phyloP scores from a whole-genome alignment of 1,139 yeast species.

The Pichia norvegensis region DNA sequence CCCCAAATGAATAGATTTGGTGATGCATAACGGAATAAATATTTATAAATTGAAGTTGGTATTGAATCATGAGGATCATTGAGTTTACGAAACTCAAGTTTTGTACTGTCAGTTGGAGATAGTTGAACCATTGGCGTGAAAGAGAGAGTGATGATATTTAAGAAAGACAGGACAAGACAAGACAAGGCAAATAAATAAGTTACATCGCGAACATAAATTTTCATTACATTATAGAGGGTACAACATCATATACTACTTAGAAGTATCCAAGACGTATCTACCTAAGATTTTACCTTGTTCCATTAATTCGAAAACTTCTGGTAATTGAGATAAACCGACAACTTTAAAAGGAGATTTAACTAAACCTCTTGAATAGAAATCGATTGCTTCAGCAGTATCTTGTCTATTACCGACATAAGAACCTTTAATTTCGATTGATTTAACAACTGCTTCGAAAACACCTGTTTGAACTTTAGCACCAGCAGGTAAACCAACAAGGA shows the following conservation, averaged over 20 bases:
- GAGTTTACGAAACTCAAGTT: conserved; percentile 16
- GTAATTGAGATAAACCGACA: conserved; percentile 60
- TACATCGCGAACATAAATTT: background rate
- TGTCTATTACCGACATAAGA: conserved; percentile 78
- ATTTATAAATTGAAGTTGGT: conserved; percentile 14
- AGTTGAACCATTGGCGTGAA: conserved; percentile 12
- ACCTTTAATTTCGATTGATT: conserved; percentile 56
- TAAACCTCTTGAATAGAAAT: conserved; percentile 63
- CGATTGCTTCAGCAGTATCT: conserved; percentile 69
- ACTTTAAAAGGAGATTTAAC: conserved; percentile 62
- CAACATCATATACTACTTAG: conserved; percentile 31
- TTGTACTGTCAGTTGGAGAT: conserved; percentile 7
- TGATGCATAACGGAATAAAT: conserved; percentile 21
- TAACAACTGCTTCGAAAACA: conserved; percentile 59
- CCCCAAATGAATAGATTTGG: conserved; percentile 26
- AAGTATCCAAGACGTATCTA: conserved; percentile 68
- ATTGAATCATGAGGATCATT: conserved; percentile 22
- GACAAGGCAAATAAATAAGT: background rate
- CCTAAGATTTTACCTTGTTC: conserved; percentile 64
- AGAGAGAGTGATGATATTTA: background rate
- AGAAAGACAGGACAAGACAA: background rate
- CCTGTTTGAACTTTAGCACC: conserved; percentile 57
- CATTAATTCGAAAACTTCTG: conserved; percentile 57
- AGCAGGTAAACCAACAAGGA: conserved; percentile 68
- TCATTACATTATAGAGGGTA: background rate